phyloP scores from a whole-genome alignment of 2,329 filamentous ascomycete species.

The Aspergillus pseudonomiae region DNA sequence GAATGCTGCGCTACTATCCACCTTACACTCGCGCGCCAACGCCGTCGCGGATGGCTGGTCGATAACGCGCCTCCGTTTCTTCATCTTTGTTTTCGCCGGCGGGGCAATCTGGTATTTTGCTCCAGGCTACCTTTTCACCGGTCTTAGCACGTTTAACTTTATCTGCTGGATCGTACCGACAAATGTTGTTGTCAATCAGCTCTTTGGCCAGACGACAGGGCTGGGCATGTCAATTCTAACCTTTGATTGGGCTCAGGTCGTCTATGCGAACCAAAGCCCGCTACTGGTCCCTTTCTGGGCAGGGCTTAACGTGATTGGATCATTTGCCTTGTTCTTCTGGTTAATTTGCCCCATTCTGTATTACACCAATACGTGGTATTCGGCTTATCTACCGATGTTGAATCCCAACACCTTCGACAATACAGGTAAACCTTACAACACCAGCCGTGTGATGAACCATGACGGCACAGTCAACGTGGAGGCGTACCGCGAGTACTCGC shows the following conservation, averaged over 20 bases:
- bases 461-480: slow-evolving; percentile 61
- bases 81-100: slow-evolving; percentile 36
- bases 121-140: slow-evolving; percentile 70
- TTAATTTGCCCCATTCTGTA: slow-evolving; percentile 48
- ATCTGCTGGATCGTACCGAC: slow-evolving; percentile 71
- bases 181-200: slow-evolving; percentile 69
- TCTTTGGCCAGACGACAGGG: slow-evolving; percentile 71
- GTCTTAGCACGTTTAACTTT: slow-evolving; percentile 70
- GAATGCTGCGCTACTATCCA: slow-evolving; percentile 52
- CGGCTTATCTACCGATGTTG: slow-evolving; percentile 65
- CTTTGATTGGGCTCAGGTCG: slow-evolving; percentile 75
- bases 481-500: slow-evolving; percentile 66
- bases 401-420: slow-evolving; percentile 67
- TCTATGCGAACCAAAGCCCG: slow-evolving; percentile 69
- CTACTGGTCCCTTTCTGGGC: slow-evolving; percentile 65
- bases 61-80: slow-evolving; percentile 42
- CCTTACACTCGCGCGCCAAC: slow-evolving; percentile 39
- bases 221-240: slow-evolving; percentile 70
- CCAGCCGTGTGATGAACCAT: slow-evolving; percentile 60
- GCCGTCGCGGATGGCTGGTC: slow-evolving; percentile 46
- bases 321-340: slow-evolving; percentile 49
- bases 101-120: slow-evolving; percentile 42
- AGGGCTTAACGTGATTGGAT: slow-evolving; percentile 47
- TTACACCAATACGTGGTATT: slow-evolving; percentile 59
- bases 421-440: slow-evolving; percentile 62